Percentiles rank a stretch among this genome's conserved stretches.
phyloP scores from a whole-genome alignment of 2,329 filamentous ascomycete species.

The Myriosclerotinia curreyana region DNA sequence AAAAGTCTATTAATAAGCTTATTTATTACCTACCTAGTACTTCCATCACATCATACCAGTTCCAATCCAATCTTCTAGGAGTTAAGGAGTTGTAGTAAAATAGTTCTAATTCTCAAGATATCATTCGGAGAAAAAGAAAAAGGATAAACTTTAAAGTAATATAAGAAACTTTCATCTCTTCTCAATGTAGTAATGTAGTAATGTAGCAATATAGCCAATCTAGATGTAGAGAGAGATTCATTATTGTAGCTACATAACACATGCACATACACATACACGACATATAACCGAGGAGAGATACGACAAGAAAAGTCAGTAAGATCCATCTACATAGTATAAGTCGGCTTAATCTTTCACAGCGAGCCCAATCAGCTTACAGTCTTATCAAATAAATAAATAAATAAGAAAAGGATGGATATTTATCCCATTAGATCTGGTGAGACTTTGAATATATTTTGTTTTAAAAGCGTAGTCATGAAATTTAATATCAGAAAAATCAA shows the following conservation, averaged over 20 bases:
- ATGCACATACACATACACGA: too few species aligned
- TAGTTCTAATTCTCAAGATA: too few species aligned
- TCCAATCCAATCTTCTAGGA: neutral
- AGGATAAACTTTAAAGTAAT: neutral
- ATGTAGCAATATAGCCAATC: too few species aligned
- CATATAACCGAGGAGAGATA: too few species aligned
- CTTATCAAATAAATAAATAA: neutral
- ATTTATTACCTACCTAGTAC: too few species aligned
- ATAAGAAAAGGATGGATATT: neutral
- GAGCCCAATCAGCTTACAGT: neutral
- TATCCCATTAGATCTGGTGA: neutral
- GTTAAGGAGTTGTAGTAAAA: neutral
- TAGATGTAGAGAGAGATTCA: too few species aligned
- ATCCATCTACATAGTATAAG: neutral
- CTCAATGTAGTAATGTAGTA: too few species aligned
- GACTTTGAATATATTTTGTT: neutral
- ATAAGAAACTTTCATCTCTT: neutral
- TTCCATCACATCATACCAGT: too few species aligned
- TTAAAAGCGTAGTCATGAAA: neutral
- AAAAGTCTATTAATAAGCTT: neutral
- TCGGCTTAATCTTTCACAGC: neutral
- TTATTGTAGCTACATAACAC: too few species aligned
- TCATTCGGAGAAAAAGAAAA: neutral
- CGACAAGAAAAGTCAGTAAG: neutral
- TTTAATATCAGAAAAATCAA: slow-evolving; percentile 6